Evolutionary conservation across 1,284 basidiomycete genomes (phyloP), one percentile per base, ranked within the genome.

Genomic region (Sanghuangporus baumii): DNA sequence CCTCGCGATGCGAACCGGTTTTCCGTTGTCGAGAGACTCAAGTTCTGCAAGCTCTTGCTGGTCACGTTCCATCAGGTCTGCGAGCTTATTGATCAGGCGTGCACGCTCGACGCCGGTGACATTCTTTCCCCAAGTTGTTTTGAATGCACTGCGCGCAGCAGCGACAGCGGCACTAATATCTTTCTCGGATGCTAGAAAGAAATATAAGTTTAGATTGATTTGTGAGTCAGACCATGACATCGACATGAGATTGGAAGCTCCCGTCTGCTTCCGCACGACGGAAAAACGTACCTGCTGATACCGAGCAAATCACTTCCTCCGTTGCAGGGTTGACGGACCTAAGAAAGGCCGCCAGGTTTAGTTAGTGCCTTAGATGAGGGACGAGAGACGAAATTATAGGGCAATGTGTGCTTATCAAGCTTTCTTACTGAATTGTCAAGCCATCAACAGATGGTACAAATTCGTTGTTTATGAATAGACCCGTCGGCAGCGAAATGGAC

Each of bases 11-110:
- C 80, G 84, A 66, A 93, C 79, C 26, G 92, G 92, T 76, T 94
- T 94, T 57, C 93, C 93, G 69, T 93, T 93, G 75, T 94, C 92
- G 55, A 93, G 75, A 59, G 82, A 76, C 74, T 94, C 93, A 55
- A 94, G 79, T 71, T 92, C 91, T 5, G 86, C 90, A 20, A 93
- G 82, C 65, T 83, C 79, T 73, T 91, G 83, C 18, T 84, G 79
- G 73, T 97, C 88, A 67, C 88, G 81, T 75, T 98, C 96, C 66
- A 98, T 92, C 66, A 96, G 81, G 72, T 97, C 94, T 48, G 96
- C 96, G 47, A 98, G 85, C 73, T 89, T 92, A 77, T 89, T 84
- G 47, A 97, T 76, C 55, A 96, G 78, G 62, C 83, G 83, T 40
- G 91, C 87, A 60, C 96, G 85, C 75, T 94, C 87, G 60, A 87